Evolutionary conservation across 2,329 filamentous ascomycete genomes (phyloP), one percentile per base, ranked within the genome.

Genomic region (Calonectria crousiana): DNA sequence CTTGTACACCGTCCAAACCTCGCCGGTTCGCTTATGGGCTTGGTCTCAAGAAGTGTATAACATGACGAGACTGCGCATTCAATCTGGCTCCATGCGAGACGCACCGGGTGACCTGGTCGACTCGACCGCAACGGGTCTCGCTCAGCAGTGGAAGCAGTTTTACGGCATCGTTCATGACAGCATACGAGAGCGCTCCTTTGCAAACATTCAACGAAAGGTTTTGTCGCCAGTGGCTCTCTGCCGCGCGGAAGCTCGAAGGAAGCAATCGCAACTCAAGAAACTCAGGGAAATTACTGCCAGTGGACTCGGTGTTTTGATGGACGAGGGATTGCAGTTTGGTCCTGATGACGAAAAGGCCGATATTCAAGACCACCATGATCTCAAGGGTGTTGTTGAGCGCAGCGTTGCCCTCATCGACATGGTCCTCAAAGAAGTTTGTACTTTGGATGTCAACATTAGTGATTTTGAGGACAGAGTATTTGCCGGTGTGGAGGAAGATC

Each of bases 321-420:
- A 96, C 70, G 95, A 98, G 82, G 95, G 95, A 3, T 87, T 98
- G 62, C 92, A 92, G 65, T 92, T 95, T 78, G 90, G 90, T 53
- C 87, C 90, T 26, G 89, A 89, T 34, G 91, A 93, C 20, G 90
- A 93, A 51, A 89, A 91, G 66, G 87, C 88, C 51, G 87, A 88
- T 67, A 86, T 86, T 83, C 85, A 88, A 69, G 87, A 88, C 34
- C 87, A 87, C 47, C 81, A 83, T 56, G 89, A 91, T 75, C 89
- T 90, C 83, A 97, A 95, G 83, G 91, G 91, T 44, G 91, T 94
- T 14, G 92, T 98, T 26, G 93, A 95, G 77, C 92, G 93, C 71
- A 97, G 94, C 78, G 93, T 98, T 56, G 92, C 92, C 28, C 86
- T 98, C 36, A 97, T 98, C 90, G 95, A 97, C 80, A 94, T 93